These are phyloP conservation scores for Salix brachista DNA, from an alignment of 345 rosid genomes.

Conservation along the genomic window DNA sequence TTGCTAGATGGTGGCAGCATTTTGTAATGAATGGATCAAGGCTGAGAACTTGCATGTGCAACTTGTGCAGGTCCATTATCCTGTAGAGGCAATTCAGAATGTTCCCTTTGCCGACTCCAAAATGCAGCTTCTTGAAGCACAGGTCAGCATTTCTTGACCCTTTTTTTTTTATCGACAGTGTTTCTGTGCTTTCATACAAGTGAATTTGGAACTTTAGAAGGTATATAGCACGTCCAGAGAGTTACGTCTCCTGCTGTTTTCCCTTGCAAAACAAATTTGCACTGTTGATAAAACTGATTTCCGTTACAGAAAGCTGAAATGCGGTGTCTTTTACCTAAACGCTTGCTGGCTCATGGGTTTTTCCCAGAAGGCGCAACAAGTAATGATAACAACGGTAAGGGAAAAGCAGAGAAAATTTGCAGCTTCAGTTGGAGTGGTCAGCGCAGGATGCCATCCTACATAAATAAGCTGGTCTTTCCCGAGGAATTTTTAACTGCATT, in stretches of 20 bases:
- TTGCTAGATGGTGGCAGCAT: background rate
- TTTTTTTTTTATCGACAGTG: background rate
- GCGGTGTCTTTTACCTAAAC: constrained; percentile 76
- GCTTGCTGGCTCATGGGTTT: constrained; percentile 58
- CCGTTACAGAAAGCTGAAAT: constrained; percentile 64
- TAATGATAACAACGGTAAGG: constrained; percentile 22
- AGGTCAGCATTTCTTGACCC: constrained; percentile 40
- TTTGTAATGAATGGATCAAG: background rate
- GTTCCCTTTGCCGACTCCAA: constrained; percentile 67
- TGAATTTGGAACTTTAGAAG: background rate
- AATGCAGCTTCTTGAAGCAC: constrained; percentile 77
- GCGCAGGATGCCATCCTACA: constrained; percentile 69
- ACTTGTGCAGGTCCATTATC: constrained; percentile 70
- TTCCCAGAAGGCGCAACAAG: constrained; percentile 41
- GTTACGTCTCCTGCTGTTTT: background rate
- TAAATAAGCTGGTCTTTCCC: constrained; percentile 70
- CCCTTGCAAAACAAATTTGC: background rate
- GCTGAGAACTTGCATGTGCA: background rate
- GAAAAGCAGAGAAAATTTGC: constrained; percentile 23
- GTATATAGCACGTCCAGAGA: background rate
- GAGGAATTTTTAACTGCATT: constrained; percentile 72
- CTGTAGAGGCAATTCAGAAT: constrained; percentile 69
- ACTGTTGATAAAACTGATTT: constrained; percentile 12
- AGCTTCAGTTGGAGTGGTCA: constrained; percentile 92
- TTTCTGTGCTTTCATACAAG: background rate